Evolutionary conservation across 345 rosid species (phyloP), one percentile per base, ranked within the genome.

Genomic region (Heritiera littoralis): DNA sequence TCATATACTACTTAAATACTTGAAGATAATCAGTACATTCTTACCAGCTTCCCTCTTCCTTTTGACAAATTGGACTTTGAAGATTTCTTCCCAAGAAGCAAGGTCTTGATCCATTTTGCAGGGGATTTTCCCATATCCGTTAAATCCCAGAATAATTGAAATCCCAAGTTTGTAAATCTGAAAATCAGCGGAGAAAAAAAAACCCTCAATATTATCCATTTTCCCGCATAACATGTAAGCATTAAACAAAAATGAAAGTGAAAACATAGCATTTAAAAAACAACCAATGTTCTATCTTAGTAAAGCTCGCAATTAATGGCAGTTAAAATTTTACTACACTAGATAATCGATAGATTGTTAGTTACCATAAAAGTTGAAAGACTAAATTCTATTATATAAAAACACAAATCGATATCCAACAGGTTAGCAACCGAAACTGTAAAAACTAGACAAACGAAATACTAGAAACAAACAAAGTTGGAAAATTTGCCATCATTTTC

Each of bases 21-120:
- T 55, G 35, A 73, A 38, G 49, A 38, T 18, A 73, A 38, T n/a
- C 18, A 73, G 18, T 48, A 30, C 72, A 17, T 55, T 72, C 85
- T 83, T 80, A 90, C 93, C 90, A 78, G 35, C 85, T 83, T 85
- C 60, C 79, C 89, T 51, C 66, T 83, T 81, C 81, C 90, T 81
- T 90, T 88, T 41, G 89, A 86, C 70, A 88, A 80, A 67, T 78
- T 90, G 52, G 94, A 87, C 74, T 88, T 93, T 0, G 93, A 88
- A 72, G 93, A 86, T 69, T 86, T 90, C 93, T 92, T 93, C 69
- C 93, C 89, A 48, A 84, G 89, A 66, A 87, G 81, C 59, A 93
- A 80, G 67, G 83, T 82, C 91, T 88, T 93, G 79, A 93, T 81
- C 98, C 97, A 93, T 86, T 90, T 92, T 78, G 90, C 93, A 32